These are phyloP conservation scores for Endothia cerciana DNA, from an alignment of 2,329 filamentous ascomycete species.

Conservation along the genomic window DNA sequence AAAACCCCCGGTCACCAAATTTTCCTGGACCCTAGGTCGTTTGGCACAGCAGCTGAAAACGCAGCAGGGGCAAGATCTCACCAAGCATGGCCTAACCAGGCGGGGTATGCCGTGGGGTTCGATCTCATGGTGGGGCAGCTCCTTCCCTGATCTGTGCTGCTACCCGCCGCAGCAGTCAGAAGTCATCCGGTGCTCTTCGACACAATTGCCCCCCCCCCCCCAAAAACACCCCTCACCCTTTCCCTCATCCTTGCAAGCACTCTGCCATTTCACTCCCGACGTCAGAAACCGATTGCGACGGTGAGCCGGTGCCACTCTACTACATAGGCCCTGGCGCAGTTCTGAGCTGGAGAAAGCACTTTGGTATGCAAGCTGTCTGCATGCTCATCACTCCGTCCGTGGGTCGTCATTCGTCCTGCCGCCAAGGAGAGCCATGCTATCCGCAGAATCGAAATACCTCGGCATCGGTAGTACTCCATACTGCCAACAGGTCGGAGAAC, in stretches of 20 bases:
- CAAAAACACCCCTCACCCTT: background rate
- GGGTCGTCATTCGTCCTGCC: background rate
- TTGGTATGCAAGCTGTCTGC: slow-evolving; percentile 7
- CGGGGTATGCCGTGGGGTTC: slow-evolving; percentile 4
- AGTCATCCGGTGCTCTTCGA: background rate
- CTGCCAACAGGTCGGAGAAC: no score
- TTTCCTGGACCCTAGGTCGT: background rate
- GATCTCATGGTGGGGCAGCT: slow-evolving; percentile 9
- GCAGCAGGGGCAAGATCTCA: background rate
- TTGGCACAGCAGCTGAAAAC: slow-evolving; percentile 3
- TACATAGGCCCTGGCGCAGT: background rate
- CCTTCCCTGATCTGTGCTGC: background rate
- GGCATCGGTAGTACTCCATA: background rate
- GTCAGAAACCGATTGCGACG: slow-evolving; percentile 4
- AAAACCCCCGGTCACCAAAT: background rate
- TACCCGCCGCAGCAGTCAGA: background rate
- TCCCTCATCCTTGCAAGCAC: background rate
- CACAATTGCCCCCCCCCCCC: no score
- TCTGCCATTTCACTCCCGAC: background rate
- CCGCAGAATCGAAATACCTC: background rate
- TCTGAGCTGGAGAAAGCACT: background rate
- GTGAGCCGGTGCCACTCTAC: background rate
- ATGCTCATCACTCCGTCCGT: background rate
- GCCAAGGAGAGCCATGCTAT: background rate
- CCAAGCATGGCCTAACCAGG: background rate